Conservation (phyloP, 2,329 filamentous ascomycete genomes). For the Acarospora socialis region DNA sequence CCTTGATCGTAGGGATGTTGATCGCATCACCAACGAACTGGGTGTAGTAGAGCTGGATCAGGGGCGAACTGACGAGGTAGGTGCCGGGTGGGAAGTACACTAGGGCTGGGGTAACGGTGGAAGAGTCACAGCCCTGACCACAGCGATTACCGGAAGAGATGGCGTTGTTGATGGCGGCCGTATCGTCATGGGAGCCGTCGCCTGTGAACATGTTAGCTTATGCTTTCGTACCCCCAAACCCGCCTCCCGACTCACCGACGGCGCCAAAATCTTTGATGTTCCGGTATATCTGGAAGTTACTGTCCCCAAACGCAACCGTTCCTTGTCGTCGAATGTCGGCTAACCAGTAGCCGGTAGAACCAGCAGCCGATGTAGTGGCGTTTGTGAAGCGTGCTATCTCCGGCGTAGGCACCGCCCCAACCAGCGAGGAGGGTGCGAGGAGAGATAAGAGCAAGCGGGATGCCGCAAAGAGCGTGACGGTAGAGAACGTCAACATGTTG, state of each 20-base stretch:
- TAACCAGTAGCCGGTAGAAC: conserved; percentile 53
- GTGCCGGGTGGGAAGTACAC: conserved; percentile 87
- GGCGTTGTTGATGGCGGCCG: conserved; percentile 71
- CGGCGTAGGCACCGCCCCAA: conserved; percentile 9
- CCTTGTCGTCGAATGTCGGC: conserved; percentile 56
- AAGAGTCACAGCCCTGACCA: conserved; percentile 66
- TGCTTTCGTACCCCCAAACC: conserved; percentile 46
- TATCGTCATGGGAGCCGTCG: conserved; percentile 65
- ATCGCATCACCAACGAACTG: conserved; percentile 75
- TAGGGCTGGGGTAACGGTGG: conserved; percentile 68
- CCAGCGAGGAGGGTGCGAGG: conserved; percentile 10
- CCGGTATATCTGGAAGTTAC: conserved; percentile 57
- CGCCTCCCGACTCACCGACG: too few relatives aligned
- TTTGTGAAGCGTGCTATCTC: not conserved
- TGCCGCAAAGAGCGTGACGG: conserved; percentile 10
- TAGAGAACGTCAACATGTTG: conserved; percentile 12
- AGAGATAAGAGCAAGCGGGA: conserved; percentile 12
- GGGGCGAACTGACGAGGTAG: conserved; percentile 65
- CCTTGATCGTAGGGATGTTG: conserved; percentile 61
- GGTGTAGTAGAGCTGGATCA: conserved; percentile 83
- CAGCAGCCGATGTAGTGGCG: conserved; percentile 11
- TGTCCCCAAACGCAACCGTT: conserved; percentile 45
- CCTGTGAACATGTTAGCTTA: conserved; percentile 25
- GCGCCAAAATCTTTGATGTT: conserved; percentile 68
- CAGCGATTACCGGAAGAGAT: conserved; percentile 69